Evolutionary conservation across 306 rosid genomes (phyloP).

Genomic region (Vachellia pachyceras): DNA sequence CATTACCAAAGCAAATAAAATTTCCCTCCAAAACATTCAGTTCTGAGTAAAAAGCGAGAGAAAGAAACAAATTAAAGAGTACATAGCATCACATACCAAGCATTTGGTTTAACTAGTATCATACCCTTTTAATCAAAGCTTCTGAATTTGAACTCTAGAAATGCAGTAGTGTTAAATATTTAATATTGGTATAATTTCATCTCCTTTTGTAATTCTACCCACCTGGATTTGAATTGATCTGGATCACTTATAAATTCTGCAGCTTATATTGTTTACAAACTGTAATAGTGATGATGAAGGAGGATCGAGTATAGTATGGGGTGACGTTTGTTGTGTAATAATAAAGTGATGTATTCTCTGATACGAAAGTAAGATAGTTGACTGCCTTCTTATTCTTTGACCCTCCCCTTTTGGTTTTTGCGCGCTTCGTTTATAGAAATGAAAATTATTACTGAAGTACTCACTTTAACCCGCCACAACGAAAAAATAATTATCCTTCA

Average conservation of each 20-base stretch:
- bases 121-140: too few species aligned
- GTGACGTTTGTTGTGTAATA: background rate
- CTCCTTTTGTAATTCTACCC: too few species aligned
- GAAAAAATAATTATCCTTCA: background rate
- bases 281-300: background rate
- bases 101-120: too few species aligned
- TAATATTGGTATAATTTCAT: too few species aligned
- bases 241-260: too few species aligned
- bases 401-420: background rate
- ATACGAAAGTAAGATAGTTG: background rate
- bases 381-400: background rate
- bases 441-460: background rate
- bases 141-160: too few species aligned
- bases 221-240: too few species aligned
- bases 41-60: background rate
- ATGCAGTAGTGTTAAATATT: too few species aligned
- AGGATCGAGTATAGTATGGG: background rate
- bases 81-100: background rate
- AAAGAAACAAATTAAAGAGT: background rate
- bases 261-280: too few species aligned
- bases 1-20: background rate
- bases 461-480: conserved; percentile 1
- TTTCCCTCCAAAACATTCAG: background rate
- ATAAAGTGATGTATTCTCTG: background rate
- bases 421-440: too few species aligned